Evolutionary conservation across 768 basidiomycete genomes (phyloP).

Genomic region (Kwoniella dendrophila): DNA sequence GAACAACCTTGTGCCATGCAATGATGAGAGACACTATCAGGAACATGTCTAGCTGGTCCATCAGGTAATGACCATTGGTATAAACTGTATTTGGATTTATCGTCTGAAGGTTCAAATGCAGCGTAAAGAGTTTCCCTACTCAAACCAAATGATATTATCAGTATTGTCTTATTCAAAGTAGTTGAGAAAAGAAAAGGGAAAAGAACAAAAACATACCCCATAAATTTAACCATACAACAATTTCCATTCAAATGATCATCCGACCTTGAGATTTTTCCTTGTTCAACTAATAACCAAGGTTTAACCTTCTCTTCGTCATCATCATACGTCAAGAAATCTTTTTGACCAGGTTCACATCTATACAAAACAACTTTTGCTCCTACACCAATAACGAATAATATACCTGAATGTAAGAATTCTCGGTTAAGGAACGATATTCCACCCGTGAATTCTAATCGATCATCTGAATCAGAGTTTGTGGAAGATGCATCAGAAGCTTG

Average conservation of each 20-base stretch:
- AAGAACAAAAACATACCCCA: slow-evolving; percentile 63
- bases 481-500: slow-evolving; percentile 22
- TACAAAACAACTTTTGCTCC: slow-evolving; percentile 78
- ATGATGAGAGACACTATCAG: slow-evolving; percentile 37
- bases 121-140: slow-evolving; percentile 53
- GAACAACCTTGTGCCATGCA: slow-evolving; percentile 53
- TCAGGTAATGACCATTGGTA: slow-evolving; percentile 56
- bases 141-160: neutral
- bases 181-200: neutral
- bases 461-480: slow-evolving; percentile 61
- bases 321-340: slow-evolving; percentile 62
- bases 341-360: slow-evolving; percentile 75
- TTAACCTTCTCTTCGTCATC: slow-evolving; percentile 60
- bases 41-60: slow-evolving; percentile 51
- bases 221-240: slow-evolving; percentile 73
- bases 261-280: slow-evolving; percentile 64
- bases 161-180: neutral
- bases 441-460: slow-evolving; percentile 61
- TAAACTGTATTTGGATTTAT: slow-evolving; percentile 31
- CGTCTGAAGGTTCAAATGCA: slow-evolving; percentile 32
- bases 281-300: slow-evolving; percentile 71
- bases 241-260: slow-evolving; percentile 63
- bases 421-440: slow-evolving; percentile 85
- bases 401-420: slow-evolving; percentile 75
- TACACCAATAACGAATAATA: slow-evolving; percentile 76